Conservation (phyloP, 2,329 filamentous ascomycete species). For the Lecanoromycetidae sp. region DNA sequence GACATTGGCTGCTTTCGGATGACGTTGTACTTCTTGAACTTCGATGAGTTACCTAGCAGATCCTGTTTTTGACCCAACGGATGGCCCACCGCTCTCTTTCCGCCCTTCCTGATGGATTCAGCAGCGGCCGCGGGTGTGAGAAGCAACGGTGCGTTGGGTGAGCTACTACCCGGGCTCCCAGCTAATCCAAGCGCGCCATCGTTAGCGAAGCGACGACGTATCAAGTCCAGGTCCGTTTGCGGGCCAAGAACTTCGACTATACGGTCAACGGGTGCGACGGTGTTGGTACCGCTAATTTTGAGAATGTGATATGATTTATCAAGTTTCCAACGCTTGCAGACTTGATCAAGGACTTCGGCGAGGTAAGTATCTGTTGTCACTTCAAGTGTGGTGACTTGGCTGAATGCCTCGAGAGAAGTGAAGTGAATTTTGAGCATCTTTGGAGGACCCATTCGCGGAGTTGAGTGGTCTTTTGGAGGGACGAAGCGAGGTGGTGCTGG, state of each 20-base stretch:
- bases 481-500: slow-evolving; percentile 34
- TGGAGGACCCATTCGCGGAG: slow-evolving; percentile 44
- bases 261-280: slow-evolving; percentile 50
- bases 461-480: slow-evolving; percentile 34
- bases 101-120: slow-evolving; percentile 32
- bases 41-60: slow-evolving; percentile 28
- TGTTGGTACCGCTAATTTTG: slow-evolving; percentile 51
- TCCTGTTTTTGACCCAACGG: slow-evolving; percentile 38
- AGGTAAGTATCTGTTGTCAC: slow-evolving; percentile 55
- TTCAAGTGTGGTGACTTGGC: slow-evolving; percentile 41
- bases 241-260: slow-evolving; percentile 52
- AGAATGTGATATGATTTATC: slow-evolving; percentile 53
- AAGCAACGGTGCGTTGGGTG: slow-evolving; percentile 52
- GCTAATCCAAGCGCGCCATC: slow-evolving; percentile 44
- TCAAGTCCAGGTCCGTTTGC: slow-evolving; percentile 48
- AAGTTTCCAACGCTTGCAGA: slow-evolving; percentile 50
- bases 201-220: slow-evolving; percentile 47
- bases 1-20: slow-evolving; percentile 54
- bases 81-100: slow-evolving; percentile 33
- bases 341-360: slow-evolving; percentile 52
- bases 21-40: slow-evolving; percentile 52
- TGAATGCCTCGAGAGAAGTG: slow-evolving; percentile 46
- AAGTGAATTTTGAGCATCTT: slow-evolving; percentile 50
- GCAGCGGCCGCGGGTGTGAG: slow-evolving; percentile 29
- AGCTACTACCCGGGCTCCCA: slow-evolving; percentile 49